Base-by-base conservation (phyloP, 257 asterid species). In the Solanum virginianum region DNA sequence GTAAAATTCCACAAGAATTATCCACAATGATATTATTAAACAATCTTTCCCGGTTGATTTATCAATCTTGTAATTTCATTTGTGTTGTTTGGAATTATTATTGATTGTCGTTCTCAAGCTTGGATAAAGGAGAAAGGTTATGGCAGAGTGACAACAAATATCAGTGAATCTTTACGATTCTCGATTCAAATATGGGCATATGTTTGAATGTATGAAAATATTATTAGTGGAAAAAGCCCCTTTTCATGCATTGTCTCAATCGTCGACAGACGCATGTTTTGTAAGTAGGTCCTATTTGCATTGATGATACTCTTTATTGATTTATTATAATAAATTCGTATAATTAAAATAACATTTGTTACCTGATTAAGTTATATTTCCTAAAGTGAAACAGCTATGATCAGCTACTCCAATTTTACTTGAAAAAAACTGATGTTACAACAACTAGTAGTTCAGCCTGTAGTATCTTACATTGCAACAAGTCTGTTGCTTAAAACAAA, bases 401-500 rank as follows among this genome's bases (percentile, higher is more conserved):
- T 57, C 1, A 24, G 43, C 49, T 16, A 79, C 29, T 51, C 11
- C 9, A 62, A 32, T 65, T 81, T 39, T 47, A 56, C 55, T 70
- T 10, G 41, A 10, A 6, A 66, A 72, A 36, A 56, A 85, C 71
- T 70, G 86, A 86, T 72, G 81, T 69, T 20, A 11, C 85, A 85
- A 85, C 88, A 24, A 62, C 86, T 59, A 83, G 85, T 69, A 29
- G 85, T 77, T 88, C 75, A 77, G 47, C 18, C 36, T 24, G 65
- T 80, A 32, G 14, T 54, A 60, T 80, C 81, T 51, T 53, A 70
- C 80, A 70, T 26, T 51, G 17, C 17, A 53, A 29, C 29, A 29
- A 53, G 56, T 45, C 60, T 47, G 84, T 86, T 89, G 88, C 83
- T 79, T 29, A 47, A 79, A 79, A n/a, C 49, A 79, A 79, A 79